Evolutionary conservation across 148 eudicot genomes (phyloP).

Genomic region (Silene uniflora): DNA sequence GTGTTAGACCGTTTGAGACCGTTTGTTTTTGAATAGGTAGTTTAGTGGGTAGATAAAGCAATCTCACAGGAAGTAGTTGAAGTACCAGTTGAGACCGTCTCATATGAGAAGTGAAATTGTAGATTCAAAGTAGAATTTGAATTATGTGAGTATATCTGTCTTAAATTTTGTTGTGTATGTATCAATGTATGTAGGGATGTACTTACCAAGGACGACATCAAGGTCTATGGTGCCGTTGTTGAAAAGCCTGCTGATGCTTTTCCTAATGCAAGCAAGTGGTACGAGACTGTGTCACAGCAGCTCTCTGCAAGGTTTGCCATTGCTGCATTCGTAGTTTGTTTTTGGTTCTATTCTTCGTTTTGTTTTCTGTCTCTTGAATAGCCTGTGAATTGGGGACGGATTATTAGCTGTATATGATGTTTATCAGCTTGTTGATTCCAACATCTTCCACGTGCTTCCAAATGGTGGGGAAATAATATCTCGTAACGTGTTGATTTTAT

Average conservation of each 20-base stretch:
- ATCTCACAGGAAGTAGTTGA: too few species aligned
- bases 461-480: too few species aligned
- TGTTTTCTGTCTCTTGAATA: not conserved
- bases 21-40: too few species aligned
- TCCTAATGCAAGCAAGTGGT: slow-evolving; percentile 21
- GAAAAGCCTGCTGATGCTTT: slow-evolving; percentile 16
- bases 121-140: too few species aligned
- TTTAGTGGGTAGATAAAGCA: too few species aligned
- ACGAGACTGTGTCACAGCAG: slow-evolving; percentile 5
- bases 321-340: not conserved
- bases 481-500: too few species aligned
- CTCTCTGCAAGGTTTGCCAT: slow-evolving; percentile 19
- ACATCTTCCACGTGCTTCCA: not conserved
- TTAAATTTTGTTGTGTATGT: too few species aligned
- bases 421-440: too few species aligned
- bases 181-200: not conserved
- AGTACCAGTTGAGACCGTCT: too few species aligned
- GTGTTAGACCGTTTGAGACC: too few species aligned
- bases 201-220: not conserved
- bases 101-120: too few species aligned
- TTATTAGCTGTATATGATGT: not conserved
- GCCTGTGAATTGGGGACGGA: not conserved
- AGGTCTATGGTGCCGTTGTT: slow-evolving; percentile 19
- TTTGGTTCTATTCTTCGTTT: not conserved
- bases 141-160: too few species aligned